A percentile compares a stretch with the other conserved stretches of the same genome.
Conservation (phyloP, 768 basidiomycete genomes). For the Rhizopogon vesiculosus region DNA sequence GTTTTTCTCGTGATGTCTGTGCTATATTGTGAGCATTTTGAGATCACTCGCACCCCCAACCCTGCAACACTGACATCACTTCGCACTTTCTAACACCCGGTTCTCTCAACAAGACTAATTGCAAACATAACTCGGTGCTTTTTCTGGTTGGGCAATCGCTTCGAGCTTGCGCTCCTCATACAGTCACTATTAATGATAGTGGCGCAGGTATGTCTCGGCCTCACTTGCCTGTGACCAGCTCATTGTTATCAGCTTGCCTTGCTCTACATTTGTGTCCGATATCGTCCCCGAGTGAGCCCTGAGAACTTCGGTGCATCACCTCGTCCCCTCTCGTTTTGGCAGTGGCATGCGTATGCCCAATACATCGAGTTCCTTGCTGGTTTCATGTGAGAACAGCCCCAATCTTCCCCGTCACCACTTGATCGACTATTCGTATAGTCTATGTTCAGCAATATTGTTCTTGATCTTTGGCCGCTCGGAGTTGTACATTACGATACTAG, state of each 20-base stretch:
- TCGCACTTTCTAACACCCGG: constrained; percentile 5
- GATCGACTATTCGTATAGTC: constrained; percentile 24
- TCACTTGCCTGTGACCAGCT: constrained; percentile 7
- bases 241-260: constrained; percentile 54
- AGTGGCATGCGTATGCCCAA: constrained; percentile 74
- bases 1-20: constrained; percentile 84
- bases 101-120: constrained; percentile 44
- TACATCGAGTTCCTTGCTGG: constrained; percentile 82
- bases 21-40: constrained; percentile 60
- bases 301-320: constrained; percentile 56
- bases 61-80: constrained; percentile 8
- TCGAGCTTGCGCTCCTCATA: constrained; percentile 71
- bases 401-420: constrained; percentile 5
- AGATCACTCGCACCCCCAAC: not conserved
- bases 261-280: constrained; percentile 77
- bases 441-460: constrained; percentile 69
- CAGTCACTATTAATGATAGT: constrained; percentile 85
- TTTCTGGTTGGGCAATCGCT: constrained; percentile 82
- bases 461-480: constrained; percentile 67
- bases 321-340: constrained; percentile 78
- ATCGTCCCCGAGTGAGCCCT: constrained; percentile 55
- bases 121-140: constrained; percentile 88
- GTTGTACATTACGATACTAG: constrained; percentile 57
- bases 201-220: constrained; percentile 53
- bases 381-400: constrained; percentile 49